Evolutionary conservation across 2,329 filamentous ascomycete species (phyloP), one percentile per base, ranked within the genome.

Genomic region (Talaromyces sp.): DNA sequence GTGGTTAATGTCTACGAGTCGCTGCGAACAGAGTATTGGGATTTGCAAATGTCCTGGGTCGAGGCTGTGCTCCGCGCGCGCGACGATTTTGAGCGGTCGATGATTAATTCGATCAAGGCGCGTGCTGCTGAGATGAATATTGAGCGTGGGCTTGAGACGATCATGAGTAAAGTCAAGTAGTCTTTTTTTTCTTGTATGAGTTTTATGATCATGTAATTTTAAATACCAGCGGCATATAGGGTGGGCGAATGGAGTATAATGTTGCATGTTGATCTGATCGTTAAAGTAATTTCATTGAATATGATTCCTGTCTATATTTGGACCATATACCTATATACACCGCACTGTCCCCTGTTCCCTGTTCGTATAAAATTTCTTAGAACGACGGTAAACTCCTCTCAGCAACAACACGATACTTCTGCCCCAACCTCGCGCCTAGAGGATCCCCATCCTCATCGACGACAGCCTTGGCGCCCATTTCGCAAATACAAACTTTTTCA

Each of bases 1-100:
- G 82, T 97, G 0, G 87, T 92, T 16, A 86, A 90, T 57, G 87
- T 91, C 1, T 98, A 96, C 71, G 89, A 89, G 68, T 79, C 81
- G 5, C 94, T 99, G 79, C 98, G 97, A 82, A 80, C 78, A 44
- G 83, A 86, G 53, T 97, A 96, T 76, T 96, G 94, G 91, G 95
- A 99, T 77, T 81, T 98, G 73, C 92, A 96, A 75, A 88, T 98
- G 63, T 89, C 88, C 53, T 99, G 95, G 95, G 92, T 99, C 7
- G 96, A 99, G 81, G 89, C 91, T 6, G 94, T 96, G 55, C 73
- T 99, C 65, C 85, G 93, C 67, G 83, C 87, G 1, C 83, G 96
- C 68, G 95, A 99, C 75, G 95, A 99, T 79, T 98, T 96, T 78
- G 95, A 98, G 76, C 83, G 94, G 67, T 85, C 86, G 63, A 92